phyloP scores from a whole-genome alignment of 805 yeast species.

The Ogataea paradorogensis region DNA sequence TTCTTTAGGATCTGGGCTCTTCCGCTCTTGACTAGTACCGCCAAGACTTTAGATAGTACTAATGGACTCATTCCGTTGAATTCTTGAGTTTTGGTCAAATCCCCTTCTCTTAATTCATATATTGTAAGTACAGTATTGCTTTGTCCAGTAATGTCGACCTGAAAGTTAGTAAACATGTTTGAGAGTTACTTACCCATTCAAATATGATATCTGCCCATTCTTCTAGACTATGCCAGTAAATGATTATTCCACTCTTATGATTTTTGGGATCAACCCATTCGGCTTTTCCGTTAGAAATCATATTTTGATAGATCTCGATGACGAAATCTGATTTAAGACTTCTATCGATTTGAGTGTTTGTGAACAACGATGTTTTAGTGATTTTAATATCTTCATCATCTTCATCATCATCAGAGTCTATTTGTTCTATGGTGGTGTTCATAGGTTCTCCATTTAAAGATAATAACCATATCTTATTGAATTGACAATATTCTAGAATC shows the following conservation, averaged over 20 bases:
- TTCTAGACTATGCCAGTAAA: constrained; percentile 69
- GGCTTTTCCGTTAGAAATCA: constrained; percentile 57
- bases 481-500: constrained; percentile 58
- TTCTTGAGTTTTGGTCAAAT: constrained; percentile 50
- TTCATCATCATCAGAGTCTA: constrained; percentile 8
- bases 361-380: constrained; percentile 38
- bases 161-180: constrained; percentile 20
- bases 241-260: constrained; percentile 45
- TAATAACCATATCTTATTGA: constrained; percentile 53
- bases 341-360: constrained; percentile 50
- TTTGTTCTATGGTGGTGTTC: constrained; percentile 1
- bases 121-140: constrained; percentile 72
- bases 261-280: constrained; percentile 48
- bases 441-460: constrained; percentile 35
- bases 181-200: constrained; percentile 47
- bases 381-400: constrained; percentile 16
- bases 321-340: constrained; percentile 53
- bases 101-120: constrained; percentile 74
- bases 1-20: constrained; percentile 73
- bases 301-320: constrained; percentile 50
- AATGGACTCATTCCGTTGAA: constrained; percentile 61
- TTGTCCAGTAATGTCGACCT: constrained; percentile 72
- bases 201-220: constrained; percentile 63
- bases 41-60: constrained; percentile 53
- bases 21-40: constrained; percentile 59